These are phyloP conservation scores for Volvox carteri DNA, from an alignment of 163 green algal species.

Conservation along the genomic window DNA sequence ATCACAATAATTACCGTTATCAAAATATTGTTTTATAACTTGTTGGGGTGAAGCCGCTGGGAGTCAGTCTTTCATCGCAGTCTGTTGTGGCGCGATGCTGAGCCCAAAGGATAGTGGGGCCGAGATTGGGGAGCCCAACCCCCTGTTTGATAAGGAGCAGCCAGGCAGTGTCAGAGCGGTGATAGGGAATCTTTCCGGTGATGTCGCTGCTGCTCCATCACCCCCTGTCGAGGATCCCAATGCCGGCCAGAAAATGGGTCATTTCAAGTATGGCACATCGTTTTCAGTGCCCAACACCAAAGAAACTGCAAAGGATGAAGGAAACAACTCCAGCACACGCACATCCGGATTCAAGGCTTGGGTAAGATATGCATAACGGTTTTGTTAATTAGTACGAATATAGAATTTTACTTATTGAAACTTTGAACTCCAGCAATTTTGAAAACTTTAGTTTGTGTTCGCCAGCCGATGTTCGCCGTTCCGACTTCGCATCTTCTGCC, in stretches of 20 bases:
- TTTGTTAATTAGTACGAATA: neutral
- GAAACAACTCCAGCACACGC: neutral
- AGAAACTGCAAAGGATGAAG: neutral
- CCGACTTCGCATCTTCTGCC: neutral
- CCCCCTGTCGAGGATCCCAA: neutral
- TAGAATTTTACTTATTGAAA: neutral
- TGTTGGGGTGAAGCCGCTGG: neutral
- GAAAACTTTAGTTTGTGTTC: neutral
- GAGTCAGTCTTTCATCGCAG: neutral
- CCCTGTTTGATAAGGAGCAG: neutral
- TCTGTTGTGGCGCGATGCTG: neutral
- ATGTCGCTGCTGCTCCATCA: neutral
- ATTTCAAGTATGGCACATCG: conserved; percentile 19
- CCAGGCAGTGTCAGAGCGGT: neutral
- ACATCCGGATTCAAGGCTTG: conserved; percentile 1
- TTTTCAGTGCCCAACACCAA: neutral
- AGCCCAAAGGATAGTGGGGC: neutral
- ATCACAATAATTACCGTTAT: neutral
- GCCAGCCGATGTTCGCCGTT: neutral
- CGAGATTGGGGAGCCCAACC: neutral
- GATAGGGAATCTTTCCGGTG: neutral
- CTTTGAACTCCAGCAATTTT: neutral
- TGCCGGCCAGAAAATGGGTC: neutral
- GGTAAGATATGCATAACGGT: no score
- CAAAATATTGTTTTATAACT: neutral